phyloP scores from a whole-genome alignment of 768 basidiomycete species.

The Russula foetens region DNA sequence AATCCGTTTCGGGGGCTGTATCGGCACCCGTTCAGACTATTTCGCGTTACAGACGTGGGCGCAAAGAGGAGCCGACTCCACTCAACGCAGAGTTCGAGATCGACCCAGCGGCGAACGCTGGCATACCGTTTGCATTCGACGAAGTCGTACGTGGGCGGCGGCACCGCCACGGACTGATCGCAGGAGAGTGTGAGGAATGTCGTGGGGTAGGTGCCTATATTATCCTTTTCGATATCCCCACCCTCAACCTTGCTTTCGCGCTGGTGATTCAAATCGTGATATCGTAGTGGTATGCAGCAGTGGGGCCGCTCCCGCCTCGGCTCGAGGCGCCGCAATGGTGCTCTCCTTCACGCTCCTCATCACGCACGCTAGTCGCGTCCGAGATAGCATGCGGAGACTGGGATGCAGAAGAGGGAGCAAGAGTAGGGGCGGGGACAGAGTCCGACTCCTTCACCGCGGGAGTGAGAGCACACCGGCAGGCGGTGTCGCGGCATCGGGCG shows the following conservation, averaged over 20 bases:
- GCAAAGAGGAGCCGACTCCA: not conserved
- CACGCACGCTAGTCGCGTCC: not conserved
- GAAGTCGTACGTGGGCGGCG: conserved; percentile 65
- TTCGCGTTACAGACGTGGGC: not conserved
- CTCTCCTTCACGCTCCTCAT: conserved; percentile 36
- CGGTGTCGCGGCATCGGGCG: conserved; percentile 64
- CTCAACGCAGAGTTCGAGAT: conserved; percentile 43
- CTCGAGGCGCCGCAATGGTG: conserved; percentile 69
- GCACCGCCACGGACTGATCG: conserved; percentile 58
- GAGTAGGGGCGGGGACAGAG: not conserved
- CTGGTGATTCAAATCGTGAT: not conserved
- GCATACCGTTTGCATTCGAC: conserved; percentile 60
- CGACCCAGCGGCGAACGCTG: conserved; percentile 55
- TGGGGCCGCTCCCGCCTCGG: conserved; percentile 62
- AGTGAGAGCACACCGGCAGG: conserved; percentile 50
- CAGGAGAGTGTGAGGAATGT: conserved; percentile 77
- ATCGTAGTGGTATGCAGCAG: conserved; percentile 65
- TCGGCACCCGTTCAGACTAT: not conserved
- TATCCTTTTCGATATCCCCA: not conserved
- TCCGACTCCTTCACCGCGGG: conserved; percentile 23
- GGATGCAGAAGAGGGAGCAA: not conserved
- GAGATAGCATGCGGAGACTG: not conserved
- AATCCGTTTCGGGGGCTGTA: not conserved
- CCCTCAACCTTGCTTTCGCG: not conserved
- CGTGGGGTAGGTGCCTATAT: conserved; percentile 44